Conservation (phyloP, 139 green algal species). For the Astrephomene gubernaculifera region DNA sequence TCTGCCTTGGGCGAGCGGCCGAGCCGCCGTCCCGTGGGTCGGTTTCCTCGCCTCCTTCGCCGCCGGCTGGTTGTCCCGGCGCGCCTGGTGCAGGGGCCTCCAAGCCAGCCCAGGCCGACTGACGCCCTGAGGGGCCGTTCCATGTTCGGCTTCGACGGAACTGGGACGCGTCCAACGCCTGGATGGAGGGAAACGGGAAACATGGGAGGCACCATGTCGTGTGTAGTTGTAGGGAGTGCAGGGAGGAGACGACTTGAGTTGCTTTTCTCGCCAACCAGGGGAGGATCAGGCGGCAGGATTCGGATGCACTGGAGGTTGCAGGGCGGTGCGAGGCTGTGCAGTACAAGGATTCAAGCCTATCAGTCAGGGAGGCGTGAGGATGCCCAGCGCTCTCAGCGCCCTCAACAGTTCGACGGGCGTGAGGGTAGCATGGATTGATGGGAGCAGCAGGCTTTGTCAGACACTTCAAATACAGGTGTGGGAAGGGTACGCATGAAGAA, state of each 20-base stretch:
- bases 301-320: neutral
- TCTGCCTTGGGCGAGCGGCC: neutral
- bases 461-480: no score
- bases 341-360: no score
- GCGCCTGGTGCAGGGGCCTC: neutral
- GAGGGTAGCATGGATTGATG: no score
- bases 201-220: neutral
- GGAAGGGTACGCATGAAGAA: no score
- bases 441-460: no score
- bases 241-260: no score
- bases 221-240: neutral
- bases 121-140: neutral
- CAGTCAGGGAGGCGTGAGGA: no score
- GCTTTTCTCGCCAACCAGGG: neutral
- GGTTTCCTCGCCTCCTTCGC: no score
- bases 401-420: no score
- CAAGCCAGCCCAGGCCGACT: conserved; percentile 14
- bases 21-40: neutral
- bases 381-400: no score
- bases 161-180: conserved; percentile 23
- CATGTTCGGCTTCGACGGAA: conserved; percentile 1
- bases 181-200: neutral
- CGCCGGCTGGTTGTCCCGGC: neutral
- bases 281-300: neutral
- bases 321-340: no score